Conservation (phyloP, 306 rosid species). For the Myrica gale region DNA sequence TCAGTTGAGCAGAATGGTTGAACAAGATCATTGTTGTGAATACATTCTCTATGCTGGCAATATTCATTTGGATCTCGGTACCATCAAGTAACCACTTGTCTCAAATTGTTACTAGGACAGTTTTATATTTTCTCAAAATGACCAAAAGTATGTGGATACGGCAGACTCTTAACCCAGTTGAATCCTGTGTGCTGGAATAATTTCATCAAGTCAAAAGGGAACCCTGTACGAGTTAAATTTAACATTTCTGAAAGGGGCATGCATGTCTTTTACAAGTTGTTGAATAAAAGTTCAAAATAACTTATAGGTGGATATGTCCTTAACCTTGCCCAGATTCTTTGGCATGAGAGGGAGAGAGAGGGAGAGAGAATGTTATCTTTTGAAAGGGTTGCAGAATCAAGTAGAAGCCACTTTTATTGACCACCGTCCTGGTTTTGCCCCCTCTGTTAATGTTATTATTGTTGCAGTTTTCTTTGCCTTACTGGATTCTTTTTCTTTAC, state of each 20-base stretch:
- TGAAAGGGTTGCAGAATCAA: neutral
- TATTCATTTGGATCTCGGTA: constrained; percentile 15
- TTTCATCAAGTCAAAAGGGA: constrained; percentile 8
- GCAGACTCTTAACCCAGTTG: neutral
- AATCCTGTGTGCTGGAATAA: neutral
- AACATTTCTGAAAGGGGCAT: neutral
- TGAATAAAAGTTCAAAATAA: neutral
- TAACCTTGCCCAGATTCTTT: neutral
- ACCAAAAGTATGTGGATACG: neutral
- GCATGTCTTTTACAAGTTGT: too few species aligned
- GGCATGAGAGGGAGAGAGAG: neutral
- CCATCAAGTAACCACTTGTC: constrained; percentile 21
- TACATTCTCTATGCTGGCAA: constrained; percentile 18
- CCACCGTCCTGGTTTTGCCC: neutral
- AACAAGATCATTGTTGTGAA: constrained; percentile 4
- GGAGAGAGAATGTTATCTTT: neutral
- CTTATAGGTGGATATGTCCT: neutral
- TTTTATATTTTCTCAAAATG: neutral
- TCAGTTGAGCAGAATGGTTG: constrained; percentile 10
- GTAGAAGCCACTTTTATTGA: neutral
- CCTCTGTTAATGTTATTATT: neutral
- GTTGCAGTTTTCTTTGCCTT: constrained; percentile 21
- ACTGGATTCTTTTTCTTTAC: constrained; percentile 15
- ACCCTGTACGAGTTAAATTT: constrained; percentile 12
- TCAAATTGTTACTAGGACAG: constrained; percentile 19